Conservation (phyloP, 352 stramenopile species). For the Peronospora destructor region DNA sequence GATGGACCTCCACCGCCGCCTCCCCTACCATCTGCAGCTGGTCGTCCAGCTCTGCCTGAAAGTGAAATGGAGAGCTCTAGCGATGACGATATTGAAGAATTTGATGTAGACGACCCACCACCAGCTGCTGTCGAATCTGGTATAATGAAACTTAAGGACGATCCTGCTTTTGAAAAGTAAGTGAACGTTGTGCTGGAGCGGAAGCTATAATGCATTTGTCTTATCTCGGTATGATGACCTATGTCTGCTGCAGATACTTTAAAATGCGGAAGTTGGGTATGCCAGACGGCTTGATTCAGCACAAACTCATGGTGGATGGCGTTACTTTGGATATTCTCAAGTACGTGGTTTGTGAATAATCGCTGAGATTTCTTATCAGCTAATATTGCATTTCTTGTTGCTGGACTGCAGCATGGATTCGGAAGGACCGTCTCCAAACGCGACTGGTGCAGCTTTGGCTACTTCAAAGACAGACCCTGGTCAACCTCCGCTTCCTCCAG, state of each 20-base stretch:
- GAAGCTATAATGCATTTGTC: neutral
- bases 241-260: constrained; percentile 53
- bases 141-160: constrained; percentile 76
- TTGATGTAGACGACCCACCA: constrained; percentile 30
- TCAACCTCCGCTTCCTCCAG: constrained; percentile 31
- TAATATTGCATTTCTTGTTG: constrained; percentile 1
- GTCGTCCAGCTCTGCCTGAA: constrained; percentile 13
- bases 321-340: constrained; percentile 66
- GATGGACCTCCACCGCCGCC: constrained; percentile 41
- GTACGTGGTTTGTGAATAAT: constrained; percentile 23
- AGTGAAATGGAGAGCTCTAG: constrained; percentile 53
- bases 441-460: constrained; percentile 14
- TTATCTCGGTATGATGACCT: neutral
- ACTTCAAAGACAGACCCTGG: neutral
- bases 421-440: constrained; percentile 67
- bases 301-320: constrained; percentile 78
- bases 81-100: constrained; percentile 47
- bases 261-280: constrained; percentile 80
- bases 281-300: constrained; percentile 68
- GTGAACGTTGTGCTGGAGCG: constrained; percentile 1
- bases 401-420: constrained; percentile 58
- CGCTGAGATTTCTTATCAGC: too few relatives aligned
- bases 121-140: constrained; percentile 14
- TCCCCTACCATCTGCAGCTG: constrained; percentile 19
- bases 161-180: constrained; percentile 69